Base-by-base conservation (phyloP, 1,284 basidiomycete genomes). In the Pseudozyma thailandica region DNA sequence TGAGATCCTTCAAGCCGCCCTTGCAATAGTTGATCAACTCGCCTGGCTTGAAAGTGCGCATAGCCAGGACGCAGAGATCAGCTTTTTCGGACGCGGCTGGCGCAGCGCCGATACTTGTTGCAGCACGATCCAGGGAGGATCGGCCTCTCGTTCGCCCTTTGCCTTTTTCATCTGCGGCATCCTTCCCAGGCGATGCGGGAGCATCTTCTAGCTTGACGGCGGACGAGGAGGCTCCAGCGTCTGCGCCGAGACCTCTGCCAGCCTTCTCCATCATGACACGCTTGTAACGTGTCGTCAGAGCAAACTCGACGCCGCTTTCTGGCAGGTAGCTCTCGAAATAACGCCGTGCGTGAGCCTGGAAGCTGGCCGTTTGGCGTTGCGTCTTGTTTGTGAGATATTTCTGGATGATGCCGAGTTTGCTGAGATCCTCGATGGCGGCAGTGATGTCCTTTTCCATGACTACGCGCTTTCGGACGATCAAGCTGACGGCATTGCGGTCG, bases 21-120 rank as follows among this genome's bases (percentile, higher is more conserved):
- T 92, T 92, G 65, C 93, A 87, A 79, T 91, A 90, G 23, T 88
- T 87, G 70, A 94, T 89, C 64, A 92, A 88, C 55, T 88, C 86
- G 60, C 91, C 91, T 31, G 89, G 87, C 41, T 87, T 85, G 51
- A 92, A 87, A 23, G 87, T 84, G 31, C 90, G 89, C 25, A 92
- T 92, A 15, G 93, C 92, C 60, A 94, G 86, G 33, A 95, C 93
- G 78, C 91, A 94, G 7, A 95, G 85, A 80, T 95, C 93, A 30
- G 91, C 91, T 84, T 93, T 93, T 73, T 90, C 91, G n/a, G 71
- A 63, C 2, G 74, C 64, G 33, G 62, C 64, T 4, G 60, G 62
- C 30, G 74, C 55, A 15, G 59, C 55, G n/a, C 56, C 60, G 53
- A 61, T 62, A 60, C 60, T 65, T 47, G 64, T 66, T 41, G 61